Evolutionary conservation across 352 stramenopile genomes (phyloP).

Genomic region (Globisporangium ultimum): DNA sequence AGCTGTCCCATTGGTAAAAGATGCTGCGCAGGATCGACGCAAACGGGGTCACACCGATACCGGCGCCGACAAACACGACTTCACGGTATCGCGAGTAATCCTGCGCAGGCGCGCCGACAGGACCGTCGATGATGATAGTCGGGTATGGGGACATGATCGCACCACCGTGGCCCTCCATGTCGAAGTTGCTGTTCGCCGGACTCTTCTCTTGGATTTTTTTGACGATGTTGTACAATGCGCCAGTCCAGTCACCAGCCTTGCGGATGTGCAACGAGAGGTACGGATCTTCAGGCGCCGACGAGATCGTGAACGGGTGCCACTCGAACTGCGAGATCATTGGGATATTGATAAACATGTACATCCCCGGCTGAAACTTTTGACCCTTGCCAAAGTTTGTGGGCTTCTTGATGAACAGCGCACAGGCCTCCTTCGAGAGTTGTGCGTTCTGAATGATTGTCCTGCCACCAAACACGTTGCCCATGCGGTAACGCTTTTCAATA

Average conservation of each 20-base stretch:
- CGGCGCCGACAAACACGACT: slow-evolving; percentile 64
- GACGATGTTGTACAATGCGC: slow-evolving; percentile 43
- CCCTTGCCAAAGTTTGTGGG: slow-evolving; percentile 43
- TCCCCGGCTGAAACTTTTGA: slow-evolving; percentile 53
- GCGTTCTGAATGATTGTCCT: slow-evolving; percentile 45
- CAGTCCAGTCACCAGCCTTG: slow-evolving; percentile 67
- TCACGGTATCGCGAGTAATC: slow-evolving; percentile 58
- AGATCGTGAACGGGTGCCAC: slow-evolving; percentile 90
- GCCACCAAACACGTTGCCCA: slow-evolving; percentile 48
- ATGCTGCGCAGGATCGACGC: slow-evolving; percentile 70
- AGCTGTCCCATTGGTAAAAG: slow-evolving; percentile 61
- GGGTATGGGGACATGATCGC: slow-evolving; percentile 37
- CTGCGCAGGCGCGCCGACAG: slow-evolving; percentile 54
- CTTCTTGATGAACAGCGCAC: slow-evolving; percentile 67
- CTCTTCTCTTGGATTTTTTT: slow-evolving; percentile 31
- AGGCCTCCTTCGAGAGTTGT: slow-evolving; percentile 48
- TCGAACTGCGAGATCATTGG: slow-evolving; percentile 69
- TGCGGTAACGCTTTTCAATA: slow-evolving; percentile 57
- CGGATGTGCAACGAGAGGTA: slow-evolving; percentile 70
- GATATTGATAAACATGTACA: slow-evolving; percentile 87
- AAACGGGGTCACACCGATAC: slow-evolving; percentile 72
- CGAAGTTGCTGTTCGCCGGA: slow-evolving; percentile 4
- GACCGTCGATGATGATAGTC: slow-evolving; percentile 52
- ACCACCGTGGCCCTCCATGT: slow-evolving; percentile 28
- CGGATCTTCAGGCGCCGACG: slow-evolving; percentile 70